Base-by-base conservation (phyloP, 352 stramenopile genomes). In the Aphanomyces astaci region DNA sequence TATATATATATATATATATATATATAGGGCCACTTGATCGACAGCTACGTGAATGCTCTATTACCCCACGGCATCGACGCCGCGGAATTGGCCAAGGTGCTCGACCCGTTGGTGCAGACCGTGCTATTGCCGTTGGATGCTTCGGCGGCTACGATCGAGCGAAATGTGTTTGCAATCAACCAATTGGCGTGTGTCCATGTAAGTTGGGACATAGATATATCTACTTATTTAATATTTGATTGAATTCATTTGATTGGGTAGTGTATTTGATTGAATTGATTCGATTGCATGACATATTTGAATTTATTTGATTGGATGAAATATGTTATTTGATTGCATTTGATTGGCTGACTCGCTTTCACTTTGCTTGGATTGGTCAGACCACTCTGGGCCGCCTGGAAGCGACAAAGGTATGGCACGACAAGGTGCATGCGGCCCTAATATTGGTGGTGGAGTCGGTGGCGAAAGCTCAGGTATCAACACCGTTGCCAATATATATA, bases 151-250 rank as follows among this genome's bases (percentile, higher is more conserved):
- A 46, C 75, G 0, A 69, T 77, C 13, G 82, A 92, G 31, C 78
- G 79, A 15, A 70, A 88, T 40, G 76, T 92, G 27, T 88, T 92
- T 62, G 76, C 76, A 4, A 72, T 88, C 60, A 89, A 92, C 70
- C 88, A 90, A 62, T 71, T 89, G n/a, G 87, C 77, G 57, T 88
- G 82, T 40, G 11, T 92, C 25, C 78, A 82, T 22, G 76, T 75
- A 54, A 5, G 72, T n/a, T n/a, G n/a, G n/a, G n/a, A n/a, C n/a
- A n/a, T n/a, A n/a, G n/a, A n/a, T n/a, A n/a, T n/a, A n/a, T n/a
- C n/a, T n/a, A n/a, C n/a, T n/a, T n/a, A n/a, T n/a, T n/a, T n/a
- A n/a, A n/a, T n/a, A n/a, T n/a, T n/a, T n/a, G n/a, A n/a, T n/a
- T n/a, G n/a, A n/a, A n/a, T n/a, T n/a, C n/a, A n/a, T n/a, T n/a